Percentiles rank a stretch among this genome's conserved stretches.
These are phyloP conservation scores for Phytophthora vignae DNA, from an alignment of 352 stramenopile genomes.

Conservation along the genomic window DNA sequence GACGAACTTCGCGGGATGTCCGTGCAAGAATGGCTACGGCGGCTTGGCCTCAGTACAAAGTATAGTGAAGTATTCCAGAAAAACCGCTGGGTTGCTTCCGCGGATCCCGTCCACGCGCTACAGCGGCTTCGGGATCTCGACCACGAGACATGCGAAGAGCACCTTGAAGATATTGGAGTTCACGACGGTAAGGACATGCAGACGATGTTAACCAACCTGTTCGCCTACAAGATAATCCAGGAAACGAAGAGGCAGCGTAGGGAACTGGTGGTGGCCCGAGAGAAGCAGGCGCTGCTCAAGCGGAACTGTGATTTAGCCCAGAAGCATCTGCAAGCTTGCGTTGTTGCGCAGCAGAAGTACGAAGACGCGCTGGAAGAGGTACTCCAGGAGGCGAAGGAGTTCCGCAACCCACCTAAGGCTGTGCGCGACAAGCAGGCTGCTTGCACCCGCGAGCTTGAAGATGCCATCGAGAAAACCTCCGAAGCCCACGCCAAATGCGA, in stretches of 20 bases:
- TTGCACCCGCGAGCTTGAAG: slow-evolving; percentile 44
- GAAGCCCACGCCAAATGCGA: slow-evolving; percentile 30
- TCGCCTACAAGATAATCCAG: slow-evolving; percentile 50
- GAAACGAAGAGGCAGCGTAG: slow-evolving; percentile 40
- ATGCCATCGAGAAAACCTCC: slow-evolving; percentile 29
- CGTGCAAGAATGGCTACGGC: slow-evolving; percentile 60
- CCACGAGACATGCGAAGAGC: slow-evolving; percentile 32
- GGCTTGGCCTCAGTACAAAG: slow-evolving; percentile 58
- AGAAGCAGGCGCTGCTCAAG: slow-evolving; percentile 33
- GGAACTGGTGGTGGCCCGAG: slow-evolving; percentile 13
- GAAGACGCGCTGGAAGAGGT: slow-evolving; percentile 47
- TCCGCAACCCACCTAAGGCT: slow-evolving; percentile 66
- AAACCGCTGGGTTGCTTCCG: slow-evolving; percentile 24
- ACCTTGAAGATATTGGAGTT: slow-evolving; percentile 50
- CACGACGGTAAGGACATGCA: slow-evolving; percentile 50
- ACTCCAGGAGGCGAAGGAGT: slow-evolving; percentile 61
- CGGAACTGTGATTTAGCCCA: slow-evolving; percentile 43
- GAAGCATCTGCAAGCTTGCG: slow-evolving; percentile 43
- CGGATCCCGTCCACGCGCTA: slow-evolving; percentile 14
- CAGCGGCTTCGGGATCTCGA: slow-evolving; percentile 35
- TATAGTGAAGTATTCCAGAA: slow-evolving; percentile 64
- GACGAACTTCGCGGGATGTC: slow-evolving; percentile 68
- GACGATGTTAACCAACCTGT: slow-evolving; percentile 65
- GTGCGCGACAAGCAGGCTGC: slow-evolving; percentile 46
- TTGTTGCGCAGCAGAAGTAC: slow-evolving; percentile 26